phyloP scores from a whole-genome alignment of 148 eudicot genomes.

The Gaultheria prostrata region DNA sequence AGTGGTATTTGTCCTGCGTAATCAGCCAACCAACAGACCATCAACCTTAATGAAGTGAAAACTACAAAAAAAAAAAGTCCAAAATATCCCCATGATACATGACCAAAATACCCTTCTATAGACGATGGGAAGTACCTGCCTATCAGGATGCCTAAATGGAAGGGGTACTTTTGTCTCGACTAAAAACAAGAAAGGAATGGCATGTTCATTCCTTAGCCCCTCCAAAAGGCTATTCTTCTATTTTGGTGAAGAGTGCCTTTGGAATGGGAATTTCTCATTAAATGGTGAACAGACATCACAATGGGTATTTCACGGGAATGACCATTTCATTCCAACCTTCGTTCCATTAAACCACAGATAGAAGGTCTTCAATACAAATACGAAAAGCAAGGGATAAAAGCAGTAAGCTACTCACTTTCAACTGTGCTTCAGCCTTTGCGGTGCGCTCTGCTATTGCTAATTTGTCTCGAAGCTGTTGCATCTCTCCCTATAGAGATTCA shows the following conservation, averaged over 20 bases:
- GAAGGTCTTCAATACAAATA: neutral
- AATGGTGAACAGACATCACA: neutral
- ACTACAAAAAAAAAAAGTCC: neutral
- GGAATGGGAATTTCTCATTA: neutral
- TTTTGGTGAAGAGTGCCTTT: slow-evolving; percentile 1
- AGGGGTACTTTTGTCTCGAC: neutral
- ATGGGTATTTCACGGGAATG: neutral
- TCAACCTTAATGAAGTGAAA: slow-evolving; percentile 9
- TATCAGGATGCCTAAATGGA: neutral
- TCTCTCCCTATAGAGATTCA: slow-evolving; percentile 58
- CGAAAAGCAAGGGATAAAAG: neutral
- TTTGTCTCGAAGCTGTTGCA: slow-evolving; percentile 90
- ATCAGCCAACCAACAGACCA: slow-evolving; percentile 4
- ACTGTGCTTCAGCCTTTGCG: slow-evolving; percentile 88
- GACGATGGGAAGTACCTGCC: neutral
- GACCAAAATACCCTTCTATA: neutral
- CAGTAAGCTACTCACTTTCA: slow-evolving; percentile 56
- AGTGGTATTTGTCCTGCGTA: slow-evolving; percentile 74
- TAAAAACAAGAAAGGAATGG: neutral
- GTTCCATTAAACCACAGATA: neutral
- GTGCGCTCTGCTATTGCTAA: slow-evolving; percentile 85
- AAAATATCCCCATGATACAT: neutral
- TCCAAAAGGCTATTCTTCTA: neutral
- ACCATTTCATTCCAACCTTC: neutral
- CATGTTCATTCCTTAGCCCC: neutral